These are phyloP conservation scores for Pseudocercospora crystallina DNA, from an alignment of 2,329 filamentous ascomycete species.

Conservation along the genomic window DNA sequence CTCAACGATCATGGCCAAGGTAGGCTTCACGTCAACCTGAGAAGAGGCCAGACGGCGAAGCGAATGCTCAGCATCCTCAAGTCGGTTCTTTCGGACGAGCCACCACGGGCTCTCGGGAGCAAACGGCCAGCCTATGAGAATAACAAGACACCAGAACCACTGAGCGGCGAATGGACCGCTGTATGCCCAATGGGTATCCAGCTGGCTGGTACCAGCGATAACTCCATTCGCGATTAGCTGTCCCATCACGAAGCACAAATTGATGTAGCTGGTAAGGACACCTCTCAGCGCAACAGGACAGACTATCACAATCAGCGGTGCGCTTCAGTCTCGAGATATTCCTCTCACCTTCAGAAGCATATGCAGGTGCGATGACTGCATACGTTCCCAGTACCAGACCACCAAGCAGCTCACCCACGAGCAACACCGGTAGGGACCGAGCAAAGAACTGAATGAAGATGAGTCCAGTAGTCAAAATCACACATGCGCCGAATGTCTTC, in stretches of 20 bases:
- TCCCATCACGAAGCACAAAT: constrained; percentile 63
- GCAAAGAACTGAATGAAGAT: constrained; percentile 66
- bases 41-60: constrained; percentile 38
- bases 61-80: constrained; percentile 37
- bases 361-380: constrained; percentile 56
- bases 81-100: constrained; percentile 37
- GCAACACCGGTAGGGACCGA: constrained; percentile 53
- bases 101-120: constrained; percentile 42
- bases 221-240: constrained; percentile 54
- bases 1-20: constrained; percentile 42
- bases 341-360: constrained; percentile 19
- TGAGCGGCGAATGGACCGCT: constrained; percentile 47
- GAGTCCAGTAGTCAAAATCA: constrained; percentile 47
- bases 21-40: constrained; percentile 41
- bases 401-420: constrained; percentile 62
- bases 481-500: constrained; percentile 33
- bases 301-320: constrained; percentile 35
- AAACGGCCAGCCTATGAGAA: constrained; percentile 39
- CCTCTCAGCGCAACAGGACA: constrained; percentile 59
- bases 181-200: constrained; percentile 43
- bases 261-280: constrained; percentile 60
- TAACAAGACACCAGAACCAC: constrained; percentile 42
- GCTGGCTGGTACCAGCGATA: constrained; percentile 35
- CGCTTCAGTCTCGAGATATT: not conserved
- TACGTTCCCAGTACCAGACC: constrained; percentile 63